Percentiles rank a stretch among this genome's conserved stretches.
phyloP scores from a whole-genome alignment of 441 rosid species.

The Pelargonium cotyledonis region DNA sequence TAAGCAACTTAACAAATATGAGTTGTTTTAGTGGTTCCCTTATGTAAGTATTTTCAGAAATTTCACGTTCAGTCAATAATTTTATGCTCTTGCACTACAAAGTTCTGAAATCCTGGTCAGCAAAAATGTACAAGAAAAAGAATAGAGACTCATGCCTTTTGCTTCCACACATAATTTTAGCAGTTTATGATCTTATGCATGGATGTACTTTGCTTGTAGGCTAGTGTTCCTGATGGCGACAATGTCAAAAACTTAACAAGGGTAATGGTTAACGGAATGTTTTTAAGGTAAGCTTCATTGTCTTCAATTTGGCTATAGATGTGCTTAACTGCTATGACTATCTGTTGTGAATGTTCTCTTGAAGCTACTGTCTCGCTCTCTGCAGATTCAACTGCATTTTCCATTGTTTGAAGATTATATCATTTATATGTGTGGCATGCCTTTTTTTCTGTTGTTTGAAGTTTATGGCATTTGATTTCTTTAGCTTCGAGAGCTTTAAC shows the following conservation, averaged over 20 bases:
- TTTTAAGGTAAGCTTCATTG: slow-evolving; percentile 57
- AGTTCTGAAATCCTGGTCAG: background rate
- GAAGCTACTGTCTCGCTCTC: background rate
- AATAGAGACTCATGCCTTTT: background rate
- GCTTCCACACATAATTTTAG: slow-evolving; percentile 5
- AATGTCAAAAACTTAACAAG: slow-evolving; percentile 66
- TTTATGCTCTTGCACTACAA: background rate
- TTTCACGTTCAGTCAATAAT: background rate
- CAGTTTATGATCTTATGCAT: slow-evolving; percentile 20
- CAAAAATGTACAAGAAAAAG: background rate
- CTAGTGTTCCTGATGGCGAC: slow-evolving; percentile 90
- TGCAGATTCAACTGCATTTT: slow-evolving; percentile 8
- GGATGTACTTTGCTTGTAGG: slow-evolving; percentile 44
- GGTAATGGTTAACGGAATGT: slow-evolving; percentile 70
- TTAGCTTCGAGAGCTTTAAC: background rate
- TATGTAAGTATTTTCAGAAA: slow-evolving; percentile 1
- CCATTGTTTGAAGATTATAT: slow-evolving; percentile 12
- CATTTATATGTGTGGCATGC: slow-evolving; percentile 14
- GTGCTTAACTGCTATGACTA: background rate
- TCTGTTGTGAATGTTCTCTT: slow-evolving; percentile 4
- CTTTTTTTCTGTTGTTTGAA: slow-evolving; percentile 2
- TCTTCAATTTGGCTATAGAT: background rate
- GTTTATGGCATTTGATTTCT: slow-evolving; percentile 1
- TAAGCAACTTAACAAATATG: background rate
- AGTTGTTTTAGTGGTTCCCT: background rate